Conservation (phyloP, 495 filamentous ascomycete genomes). For the Cercophora sp. region DNA sequence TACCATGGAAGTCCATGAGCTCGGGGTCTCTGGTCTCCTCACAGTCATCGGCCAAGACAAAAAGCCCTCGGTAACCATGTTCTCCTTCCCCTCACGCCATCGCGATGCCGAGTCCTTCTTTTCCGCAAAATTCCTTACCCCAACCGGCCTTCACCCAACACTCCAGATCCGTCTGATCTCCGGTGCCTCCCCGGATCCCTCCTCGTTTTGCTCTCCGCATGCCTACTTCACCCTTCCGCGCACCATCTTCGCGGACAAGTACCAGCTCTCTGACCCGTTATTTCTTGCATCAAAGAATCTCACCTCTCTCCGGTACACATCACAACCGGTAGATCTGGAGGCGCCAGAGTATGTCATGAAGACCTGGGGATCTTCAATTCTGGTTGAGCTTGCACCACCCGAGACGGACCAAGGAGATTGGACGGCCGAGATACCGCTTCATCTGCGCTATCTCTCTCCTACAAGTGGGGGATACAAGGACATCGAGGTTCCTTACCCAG, state of each 20-base stretch:
- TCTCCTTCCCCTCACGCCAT: constrained; percentile 88
- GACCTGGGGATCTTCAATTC: constrained; percentile 74
- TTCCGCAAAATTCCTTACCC: constrained; percentile 54
- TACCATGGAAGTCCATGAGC: constrained; percentile 59
- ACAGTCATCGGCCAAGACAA: constrained; percentile 73
- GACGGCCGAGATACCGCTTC: constrained; percentile 78
- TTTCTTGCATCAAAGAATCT: constrained; percentile 66
- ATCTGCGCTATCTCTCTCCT: constrained; percentile 77
- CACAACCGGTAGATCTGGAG: constrained; percentile 86
- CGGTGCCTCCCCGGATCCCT: constrained; percentile 34
- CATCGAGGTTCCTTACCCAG: constrained; percentile 63
- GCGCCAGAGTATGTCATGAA: constrained; percentile 76
- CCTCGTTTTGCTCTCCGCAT: constrained; percentile 62
- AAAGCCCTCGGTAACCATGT: constrained; percentile 64
- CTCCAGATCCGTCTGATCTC: constrained; percentile 56
- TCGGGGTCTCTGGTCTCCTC: constrained; percentile 74
- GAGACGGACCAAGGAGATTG: constrained; percentile 36
- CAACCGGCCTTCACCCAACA: constrained; percentile 85
- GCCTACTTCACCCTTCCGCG: constrained; percentile 86
- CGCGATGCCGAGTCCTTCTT: constrained; percentile 50
- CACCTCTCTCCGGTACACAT: constrained; percentile 58
- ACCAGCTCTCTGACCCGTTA: constrained; percentile 47
- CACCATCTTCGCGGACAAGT: constrained; percentile 78
- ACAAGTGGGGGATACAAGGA: constrained; percentile 45
- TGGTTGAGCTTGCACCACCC: constrained; percentile 69